phyloP scores from a whole-genome alignment of 345 rosid genomes.

The Camelina sativa region DNA sequence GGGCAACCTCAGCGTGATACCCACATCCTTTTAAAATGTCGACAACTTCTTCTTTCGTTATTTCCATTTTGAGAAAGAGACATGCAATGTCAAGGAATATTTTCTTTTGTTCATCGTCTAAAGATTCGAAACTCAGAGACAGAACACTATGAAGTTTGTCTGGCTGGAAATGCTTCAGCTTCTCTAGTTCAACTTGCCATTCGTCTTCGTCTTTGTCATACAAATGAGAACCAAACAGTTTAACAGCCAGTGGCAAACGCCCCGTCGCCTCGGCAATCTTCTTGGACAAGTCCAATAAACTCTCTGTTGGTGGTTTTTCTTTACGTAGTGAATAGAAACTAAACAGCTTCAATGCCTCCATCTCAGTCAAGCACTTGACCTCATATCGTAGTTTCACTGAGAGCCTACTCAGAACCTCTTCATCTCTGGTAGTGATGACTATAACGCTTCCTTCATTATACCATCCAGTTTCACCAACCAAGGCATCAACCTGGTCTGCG shows the following conservation, averaged over 20 bases:
- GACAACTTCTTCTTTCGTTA: constrained; percentile 53
- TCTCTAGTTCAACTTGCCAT: constrained; percentile 60
- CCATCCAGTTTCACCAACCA: constrained; percentile 55
- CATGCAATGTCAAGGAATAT: constrained; percentile 78
- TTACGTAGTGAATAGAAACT: constrained; percentile 64
- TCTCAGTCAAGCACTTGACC: constrained; percentile 50
- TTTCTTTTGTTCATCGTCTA: constrained; percentile 51
- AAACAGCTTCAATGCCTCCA: constrained; percentile 55
- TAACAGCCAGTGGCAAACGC: constrained; percentile 65
- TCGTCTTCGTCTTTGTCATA: constrained; percentile 49
- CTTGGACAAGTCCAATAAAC: constrained; percentile 42
- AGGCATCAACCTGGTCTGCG: constrained; percentile 47
- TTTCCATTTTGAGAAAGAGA: constrained; percentile 53
- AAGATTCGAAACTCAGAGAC: constrained; percentile 58
- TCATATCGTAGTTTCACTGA: constrained; percentile 47
- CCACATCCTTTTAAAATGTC: constrained; percentile 69
- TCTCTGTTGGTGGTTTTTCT: constrained; percentile 49
- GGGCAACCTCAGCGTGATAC: constrained; percentile 50
- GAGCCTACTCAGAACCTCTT: constrained; percentile 39
- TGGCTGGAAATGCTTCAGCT: constrained; percentile 46
- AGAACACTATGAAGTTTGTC: constrained; percentile 51
- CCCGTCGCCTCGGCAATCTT: constrained; percentile 55
- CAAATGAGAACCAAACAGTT: constrained; percentile 72
- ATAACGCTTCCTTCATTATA: constrained; percentile 56
- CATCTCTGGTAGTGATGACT: constrained; percentile 67